Percentiles rank a stretch among this genome's conserved stretches.
phyloP scores from a whole-genome alignment of 2,329 filamentous ascomycete genomes.

The Bretziella fagacearum region DNA sequence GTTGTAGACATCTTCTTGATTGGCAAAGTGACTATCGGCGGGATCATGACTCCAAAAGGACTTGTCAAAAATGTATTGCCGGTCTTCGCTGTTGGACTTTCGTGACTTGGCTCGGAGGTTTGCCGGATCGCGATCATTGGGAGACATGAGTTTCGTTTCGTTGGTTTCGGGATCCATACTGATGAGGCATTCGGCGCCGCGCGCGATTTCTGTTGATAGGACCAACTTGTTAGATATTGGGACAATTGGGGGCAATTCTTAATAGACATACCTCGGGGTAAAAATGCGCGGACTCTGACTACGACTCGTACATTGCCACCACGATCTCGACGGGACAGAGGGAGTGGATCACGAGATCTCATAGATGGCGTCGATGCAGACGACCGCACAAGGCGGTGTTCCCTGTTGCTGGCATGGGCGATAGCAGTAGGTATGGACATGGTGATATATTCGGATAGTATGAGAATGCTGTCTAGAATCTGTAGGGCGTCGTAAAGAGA shows the following conservation, averaged over 20 bases:
- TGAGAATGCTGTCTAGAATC: constrained; percentile 24
- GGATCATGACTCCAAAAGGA: constrained; percentile 93
- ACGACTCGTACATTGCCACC: constrained; percentile 71
- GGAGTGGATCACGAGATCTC: constrained; percentile 51
- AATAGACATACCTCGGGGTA: constrained; percentile 48
- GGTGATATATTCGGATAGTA: constrained; percentile 20
- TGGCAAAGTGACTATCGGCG: constrained; percentile 67
- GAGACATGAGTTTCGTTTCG: constrained; percentile 62
- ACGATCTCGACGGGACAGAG: constrained; percentile 38
- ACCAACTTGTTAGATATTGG: background rate
- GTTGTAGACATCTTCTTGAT: constrained; percentile 87
- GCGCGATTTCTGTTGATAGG: constrained; percentile 52
- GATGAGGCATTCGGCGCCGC: constrained; percentile 69
- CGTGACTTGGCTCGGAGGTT: constrained; percentile 47
- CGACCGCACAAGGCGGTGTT: constrained; percentile 33
- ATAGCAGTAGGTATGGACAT: constrained; percentile 26
- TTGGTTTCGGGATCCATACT: constrained; percentile 81
- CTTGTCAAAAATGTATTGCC: constrained; percentile 88
- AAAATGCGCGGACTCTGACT: constrained; percentile 62
- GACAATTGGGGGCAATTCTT: constrained; percentile 13
- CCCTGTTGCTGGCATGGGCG: constrained; percentile 29
- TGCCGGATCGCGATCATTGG: constrained; percentile 35
- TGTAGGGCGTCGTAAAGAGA: constrained; percentile 10
- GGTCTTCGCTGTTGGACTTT: constrained; percentile 60
- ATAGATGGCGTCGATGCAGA: constrained; percentile 65